Conservation (phyloP, 768 basidiomycete species). For the Kwoniella heveanensis region DNA sequence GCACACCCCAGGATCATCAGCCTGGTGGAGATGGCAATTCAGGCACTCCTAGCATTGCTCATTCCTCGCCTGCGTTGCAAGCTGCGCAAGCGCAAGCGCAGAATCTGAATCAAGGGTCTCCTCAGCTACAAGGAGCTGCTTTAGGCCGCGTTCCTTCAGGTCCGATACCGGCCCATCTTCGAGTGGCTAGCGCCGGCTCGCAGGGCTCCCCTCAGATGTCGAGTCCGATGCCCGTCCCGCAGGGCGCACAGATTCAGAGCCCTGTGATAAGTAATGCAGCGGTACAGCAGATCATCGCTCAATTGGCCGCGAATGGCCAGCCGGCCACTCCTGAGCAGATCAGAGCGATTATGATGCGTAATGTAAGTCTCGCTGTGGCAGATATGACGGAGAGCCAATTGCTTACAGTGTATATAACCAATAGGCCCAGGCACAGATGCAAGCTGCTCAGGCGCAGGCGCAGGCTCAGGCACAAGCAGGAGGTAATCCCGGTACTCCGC, state of each 20-base stretch:
- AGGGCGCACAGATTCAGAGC: conserved; percentile 4
- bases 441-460: conserved; percentile 21
- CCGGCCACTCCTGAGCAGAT: conserved; percentile 41
- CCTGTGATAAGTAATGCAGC: conserved; percentile 25
- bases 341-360: conserved; percentile 30
- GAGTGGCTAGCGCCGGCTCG: conserved; percentile 30
- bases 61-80: conserved; percentile 20
- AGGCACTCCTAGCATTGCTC: conserved; percentile 9
- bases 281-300: conserved; percentile 35
- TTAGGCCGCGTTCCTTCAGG: conserved; percentile 24
- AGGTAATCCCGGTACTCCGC: conserved; percentile 21
- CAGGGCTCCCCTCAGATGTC: conserved; percentile 33
- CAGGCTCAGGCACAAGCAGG: conserved; percentile 23
- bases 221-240: neutral
- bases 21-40: conserved; percentile 11
- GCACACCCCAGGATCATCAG: conserved; percentile 28
- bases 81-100: conserved; percentile 15
- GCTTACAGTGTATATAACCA: too few relatives aligned
- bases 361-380: conserved; percentile 25
- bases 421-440: conserved; percentile 14
- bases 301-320: conserved; percentile 34
- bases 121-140: conserved; percentile 13
- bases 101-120: conserved; percentile 12
- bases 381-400: too few relatives aligned
- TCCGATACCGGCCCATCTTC: conserved; percentile 31